Evolutionary conservation across 306 rosid species (phyloP).

Genomic region (Hippophae gyantsensis): DNA sequence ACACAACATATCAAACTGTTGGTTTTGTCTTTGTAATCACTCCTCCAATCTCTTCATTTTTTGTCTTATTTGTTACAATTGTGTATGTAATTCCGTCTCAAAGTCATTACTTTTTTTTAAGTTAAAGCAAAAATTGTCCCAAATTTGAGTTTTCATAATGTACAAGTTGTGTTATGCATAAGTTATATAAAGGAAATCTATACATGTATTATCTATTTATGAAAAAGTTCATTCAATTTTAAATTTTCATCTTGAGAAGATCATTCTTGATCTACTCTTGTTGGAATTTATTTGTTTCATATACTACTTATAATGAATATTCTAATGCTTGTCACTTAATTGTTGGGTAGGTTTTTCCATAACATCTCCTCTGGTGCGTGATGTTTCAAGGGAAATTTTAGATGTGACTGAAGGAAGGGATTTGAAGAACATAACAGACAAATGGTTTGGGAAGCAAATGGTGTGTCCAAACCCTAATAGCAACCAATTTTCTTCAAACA

Average conservation of each 20-base stretch:
- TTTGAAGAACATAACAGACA: constrained; percentile 31
- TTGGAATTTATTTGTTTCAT: background rate
- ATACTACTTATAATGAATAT: background rate
- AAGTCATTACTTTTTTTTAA: background rate
- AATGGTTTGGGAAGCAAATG: constrained; percentile 23
- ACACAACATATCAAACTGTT: constrained; percentile 34
- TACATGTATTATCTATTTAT: background rate
- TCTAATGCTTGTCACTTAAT: no score
- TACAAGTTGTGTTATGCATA: no score
- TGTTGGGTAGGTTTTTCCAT: constrained; percentile 24
- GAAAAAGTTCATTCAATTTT: background rate
- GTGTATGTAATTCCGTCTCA: no score
- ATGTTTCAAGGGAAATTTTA: constrained; percentile 47
- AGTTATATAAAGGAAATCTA: no score
- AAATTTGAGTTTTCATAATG: no score
- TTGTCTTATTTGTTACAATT: no score
- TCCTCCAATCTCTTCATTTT: background rate
- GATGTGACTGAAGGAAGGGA: constrained; percentile 41
- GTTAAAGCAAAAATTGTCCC: no score
- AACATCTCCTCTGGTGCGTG: constrained; percentile 34
- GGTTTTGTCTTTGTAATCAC: constrained; percentile 64
- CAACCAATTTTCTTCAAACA: constrained; percentile 18
- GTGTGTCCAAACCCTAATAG: constrained; percentile 19
- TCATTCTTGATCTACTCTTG: no score
- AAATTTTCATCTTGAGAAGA: background rate